Conservation (phyloP, 2,329 filamentous ascomycete species). For the Scorias spongiosa region DNA sequence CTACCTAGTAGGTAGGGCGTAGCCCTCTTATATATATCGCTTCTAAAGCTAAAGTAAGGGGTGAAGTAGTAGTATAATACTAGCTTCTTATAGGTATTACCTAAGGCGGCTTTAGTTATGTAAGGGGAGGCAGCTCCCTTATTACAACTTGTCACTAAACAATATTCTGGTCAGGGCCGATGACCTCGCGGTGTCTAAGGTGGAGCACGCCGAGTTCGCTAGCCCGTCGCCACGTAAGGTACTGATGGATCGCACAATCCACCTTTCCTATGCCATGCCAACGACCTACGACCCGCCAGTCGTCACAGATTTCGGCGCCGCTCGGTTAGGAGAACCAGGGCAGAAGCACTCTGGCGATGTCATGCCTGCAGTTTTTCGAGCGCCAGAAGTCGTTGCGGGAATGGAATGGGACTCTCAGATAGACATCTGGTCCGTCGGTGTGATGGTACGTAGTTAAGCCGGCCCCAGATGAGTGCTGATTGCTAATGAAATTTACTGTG, state of each 20-base stretch:
- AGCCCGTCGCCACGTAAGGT: conserved; percentile 12
- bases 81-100: too few relatives aligned
- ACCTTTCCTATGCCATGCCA: conserved; percentile 15
- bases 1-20: too few relatives aligned
- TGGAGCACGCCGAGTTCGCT: conserved; percentile 1
- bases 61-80: too few relatives aligned
- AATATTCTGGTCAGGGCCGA: conserved; percentile 16
- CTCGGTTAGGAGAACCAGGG: conserved; percentile 2
- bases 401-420: conserved; percentile 6
- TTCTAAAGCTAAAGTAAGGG: too few relatives aligned
- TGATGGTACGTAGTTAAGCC: conserved; percentile 4
- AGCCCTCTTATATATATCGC: too few relatives aligned
- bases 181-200: conserved; percentile 3
- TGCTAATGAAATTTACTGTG: background rate
- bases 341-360: conserved; percentile 6
- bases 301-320: conserved; percentile 6
- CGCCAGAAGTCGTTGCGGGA: conserved; percentile 6
- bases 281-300: conserved; percentile 7
- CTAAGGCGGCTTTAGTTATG: too few relatives aligned
- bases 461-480: background rate
- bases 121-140: too few relatives aligned
- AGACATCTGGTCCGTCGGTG: conserved; percentile 8
- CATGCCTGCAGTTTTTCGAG: conserved; percentile 5
- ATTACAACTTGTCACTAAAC: conserved; percentile 16
- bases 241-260: conserved; percentile 14